A percentile compares a stretch with the other conserved stretches of the same genome.
phyloP scores from a whole-genome alignment of 768 basidiomycete genomes.

The Cyclocybe cylindracea region DNA sequence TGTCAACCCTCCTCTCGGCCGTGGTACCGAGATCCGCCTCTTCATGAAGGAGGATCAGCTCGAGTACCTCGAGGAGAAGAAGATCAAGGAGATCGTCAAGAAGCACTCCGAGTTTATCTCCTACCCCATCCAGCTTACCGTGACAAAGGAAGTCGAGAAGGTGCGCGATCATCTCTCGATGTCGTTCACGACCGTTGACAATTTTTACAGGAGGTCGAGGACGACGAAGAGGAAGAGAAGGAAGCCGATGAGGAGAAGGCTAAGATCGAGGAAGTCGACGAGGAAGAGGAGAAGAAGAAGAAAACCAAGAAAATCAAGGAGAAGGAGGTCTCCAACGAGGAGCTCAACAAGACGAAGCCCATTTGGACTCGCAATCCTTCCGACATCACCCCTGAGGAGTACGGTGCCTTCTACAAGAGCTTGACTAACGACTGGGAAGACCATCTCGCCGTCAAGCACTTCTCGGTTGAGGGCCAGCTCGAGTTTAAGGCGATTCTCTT shows the following conservation, averaged over 20 bases:
- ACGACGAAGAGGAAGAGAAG: slow-evolving; percentile 72
- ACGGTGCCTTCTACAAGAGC: slow-evolving; percentile 97
- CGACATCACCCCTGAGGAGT: slow-evolving; percentile 93
- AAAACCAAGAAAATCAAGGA: slow-evolving; percentile 96
- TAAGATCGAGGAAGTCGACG: slow-evolving; percentile 83
- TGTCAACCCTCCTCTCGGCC: slow-evolving; percentile 85
- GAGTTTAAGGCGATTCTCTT: slow-evolving; percentile 99
- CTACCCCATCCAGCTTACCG: slow-evolving; percentile 97
- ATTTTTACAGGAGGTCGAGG: slow-evolving; percentile 75
- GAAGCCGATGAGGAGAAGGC: slow-evolving; percentile 75
- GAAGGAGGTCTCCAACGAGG: slow-evolving; percentile 84
- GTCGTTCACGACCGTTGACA: slow-evolving; percentile 5
- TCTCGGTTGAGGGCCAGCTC: slow-evolving; percentile 99
- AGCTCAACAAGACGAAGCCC: slow-evolving; percentile 99
- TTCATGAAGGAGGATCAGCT: slow-evolving; percentile 98
- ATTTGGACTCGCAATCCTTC: slow-evolving; percentile 99
- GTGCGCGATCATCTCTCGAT: slow-evolving; percentile 40
- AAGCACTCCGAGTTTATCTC: slow-evolving; percentile 99
- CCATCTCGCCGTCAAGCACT: slow-evolving; percentile 99
- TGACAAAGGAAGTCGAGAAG: slow-evolving; percentile 99
- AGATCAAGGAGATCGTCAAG: slow-evolving; percentile 99
- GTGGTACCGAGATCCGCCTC: slow-evolving; percentile 91
- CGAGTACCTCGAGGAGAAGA: slow-evolving; percentile 99
- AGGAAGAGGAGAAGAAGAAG: slow-evolving; percentile 85
- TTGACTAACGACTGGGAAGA: slow-evolving; percentile 99